Percentiles rank a stretch among this genome's conserved stretches.
These are phyloP conservation scores for Apiotrichum siamense DNA, from an alignment of 1,284 basidiomycete species.

Conservation along the genomic window DNA sequence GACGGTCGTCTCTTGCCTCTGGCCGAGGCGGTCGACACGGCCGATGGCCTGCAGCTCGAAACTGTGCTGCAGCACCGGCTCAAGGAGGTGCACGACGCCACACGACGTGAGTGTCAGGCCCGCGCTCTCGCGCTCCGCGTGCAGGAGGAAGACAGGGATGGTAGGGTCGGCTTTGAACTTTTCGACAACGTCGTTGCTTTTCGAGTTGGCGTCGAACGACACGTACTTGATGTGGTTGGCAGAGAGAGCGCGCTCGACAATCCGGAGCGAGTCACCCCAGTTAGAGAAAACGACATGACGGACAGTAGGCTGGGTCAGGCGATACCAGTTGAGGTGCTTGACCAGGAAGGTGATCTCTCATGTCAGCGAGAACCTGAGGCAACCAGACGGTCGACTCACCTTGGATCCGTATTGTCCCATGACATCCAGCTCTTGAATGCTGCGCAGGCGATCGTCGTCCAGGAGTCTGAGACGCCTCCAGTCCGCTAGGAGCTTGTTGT, in stretches of 20 bases:
- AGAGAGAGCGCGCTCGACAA: slow-evolving; percentile 40
- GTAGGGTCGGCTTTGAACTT: slow-evolving; percentile 35
- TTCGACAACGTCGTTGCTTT: slow-evolving; percentile 36
- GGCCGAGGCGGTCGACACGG: slow-evolving; percentile 29
- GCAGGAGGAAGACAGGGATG: slow-evolving; percentile 44
- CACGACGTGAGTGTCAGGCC: slow-evolving; percentile 45
- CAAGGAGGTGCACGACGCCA: slow-evolving; percentile 45
- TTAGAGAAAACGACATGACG: slow-evolving; percentile 47
- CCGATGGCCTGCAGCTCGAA: slow-evolving; percentile 44
- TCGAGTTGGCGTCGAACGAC: slow-evolving; percentile 28
- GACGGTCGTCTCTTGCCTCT: slow-evolving; percentile 40
- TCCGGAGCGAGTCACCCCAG: slow-evolving; percentile 40
- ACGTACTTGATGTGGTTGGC: slow-evolving; percentile 36
- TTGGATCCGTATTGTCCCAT: slow-evolving; percentile 46
- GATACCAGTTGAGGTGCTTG: slow-evolving; percentile 38
- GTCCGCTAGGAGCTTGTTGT: slow-evolving; percentile 19
- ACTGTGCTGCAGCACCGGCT: slow-evolving; percentile 45
- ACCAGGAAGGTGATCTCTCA: slow-evolving; percentile 41
- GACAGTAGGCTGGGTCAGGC: slow-evolving; percentile 20
- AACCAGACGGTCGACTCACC: slow-evolving; percentile 22
- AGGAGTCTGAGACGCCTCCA: slow-evolving; percentile 28
- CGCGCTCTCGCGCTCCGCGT: slow-evolving; percentile 44
- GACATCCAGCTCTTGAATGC: slow-evolving; percentile 31
- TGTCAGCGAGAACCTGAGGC: neutral
- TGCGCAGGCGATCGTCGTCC: slow-evolving; percentile 18